These are phyloP conservation scores for Pythium phragmitis DNA, from an alignment of 352 stramenopile species.

Conservation along the genomic window DNA sequence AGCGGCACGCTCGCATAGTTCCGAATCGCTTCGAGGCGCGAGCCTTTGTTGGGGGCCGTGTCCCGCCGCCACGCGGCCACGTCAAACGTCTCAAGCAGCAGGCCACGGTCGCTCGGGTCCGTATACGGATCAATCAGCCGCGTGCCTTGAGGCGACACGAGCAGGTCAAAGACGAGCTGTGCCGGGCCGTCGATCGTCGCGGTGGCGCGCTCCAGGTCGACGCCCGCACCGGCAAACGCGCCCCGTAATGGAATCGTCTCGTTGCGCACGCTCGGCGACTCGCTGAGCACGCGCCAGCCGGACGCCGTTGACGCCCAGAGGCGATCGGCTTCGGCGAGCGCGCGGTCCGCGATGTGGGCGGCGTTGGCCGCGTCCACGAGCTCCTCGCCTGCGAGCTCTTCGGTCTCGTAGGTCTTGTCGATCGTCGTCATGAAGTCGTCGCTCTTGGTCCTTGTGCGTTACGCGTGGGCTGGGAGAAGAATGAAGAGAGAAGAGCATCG, in stretches of 20 bases:
- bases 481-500: too few relatives aligned
- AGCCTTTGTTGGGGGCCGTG: background rate
- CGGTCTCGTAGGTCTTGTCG: background rate
- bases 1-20: constrained; percentile 22
- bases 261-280: constrained; percentile 16
- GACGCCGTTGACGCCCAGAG: constrained; percentile 25
- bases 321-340: constrained; percentile 28
- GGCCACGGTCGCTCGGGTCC: constrained; percentile 26
- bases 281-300: constrained; percentile 22
- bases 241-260: constrained; percentile 14
- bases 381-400: constrained; percentile 33
- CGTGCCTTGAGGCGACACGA: constrained; percentile 29
- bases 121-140: constrained; percentile 33
- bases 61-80: constrained; percentile 19
- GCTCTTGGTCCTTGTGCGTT: too few relatives aligned
- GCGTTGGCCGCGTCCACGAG: constrained; percentile 26
- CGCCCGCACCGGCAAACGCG: constrained; percentile 20
- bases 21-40: constrained; percentile 25
- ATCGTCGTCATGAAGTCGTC: constrained; percentile 3
- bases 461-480: too few relatives aligned
- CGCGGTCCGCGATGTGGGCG: constrained; percentile 27
- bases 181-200: constrained; percentile 23
- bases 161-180: constrained; percentile 31
- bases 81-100: constrained; percentile 24
- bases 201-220: constrained; percentile 26